These are phyloP conservation scores for Grosmannia clavigera DNA, from an alignment of 2,329 filamentous ascomycete genomes.

Conservation along the genomic window DNA sequence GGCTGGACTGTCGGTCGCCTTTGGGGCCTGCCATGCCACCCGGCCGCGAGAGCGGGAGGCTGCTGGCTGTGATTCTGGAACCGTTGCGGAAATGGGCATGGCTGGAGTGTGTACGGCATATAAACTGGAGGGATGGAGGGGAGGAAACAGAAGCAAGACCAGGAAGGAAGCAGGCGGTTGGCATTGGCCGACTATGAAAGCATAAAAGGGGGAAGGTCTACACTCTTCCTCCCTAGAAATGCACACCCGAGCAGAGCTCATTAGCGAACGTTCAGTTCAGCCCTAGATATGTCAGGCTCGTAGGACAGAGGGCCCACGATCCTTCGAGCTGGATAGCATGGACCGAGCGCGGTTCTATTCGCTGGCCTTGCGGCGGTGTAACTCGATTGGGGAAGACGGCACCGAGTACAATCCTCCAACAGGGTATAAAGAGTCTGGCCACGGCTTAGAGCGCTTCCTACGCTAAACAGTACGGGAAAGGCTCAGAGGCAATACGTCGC, in stretches of 20 bases:
- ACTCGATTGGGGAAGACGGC: background rate
- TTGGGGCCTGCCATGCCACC: background rate
- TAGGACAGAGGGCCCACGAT: background rate
- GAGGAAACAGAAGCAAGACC: background rate
- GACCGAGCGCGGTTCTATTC: background rate
- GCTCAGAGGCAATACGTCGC: background rate
- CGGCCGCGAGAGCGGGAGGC: background rate
- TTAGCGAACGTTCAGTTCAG: background rate
- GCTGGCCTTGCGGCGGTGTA: background rate
- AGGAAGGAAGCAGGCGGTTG: background rate
- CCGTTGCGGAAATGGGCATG: background rate
- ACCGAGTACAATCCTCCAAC: background rate
- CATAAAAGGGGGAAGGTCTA: background rate
- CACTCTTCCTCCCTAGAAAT: background rate
- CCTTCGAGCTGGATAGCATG: background rate
- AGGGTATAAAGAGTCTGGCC: background rate
- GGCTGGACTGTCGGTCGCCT: background rate
- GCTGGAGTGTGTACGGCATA: background rate
- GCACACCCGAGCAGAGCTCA: background rate
- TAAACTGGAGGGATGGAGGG: background rate
- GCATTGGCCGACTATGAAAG: background rate
- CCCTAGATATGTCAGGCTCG: background rate
- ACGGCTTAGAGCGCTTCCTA: background rate
- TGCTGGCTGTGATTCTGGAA: background rate
- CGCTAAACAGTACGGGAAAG: background rate